Percentiles rank a stretch among this genome's conserved stretches.
These are phyloP conservation scores for Phytophthora citricola DNA, from an alignment of 352 stramenopile genomes.

Conservation along the genomic window DNA sequence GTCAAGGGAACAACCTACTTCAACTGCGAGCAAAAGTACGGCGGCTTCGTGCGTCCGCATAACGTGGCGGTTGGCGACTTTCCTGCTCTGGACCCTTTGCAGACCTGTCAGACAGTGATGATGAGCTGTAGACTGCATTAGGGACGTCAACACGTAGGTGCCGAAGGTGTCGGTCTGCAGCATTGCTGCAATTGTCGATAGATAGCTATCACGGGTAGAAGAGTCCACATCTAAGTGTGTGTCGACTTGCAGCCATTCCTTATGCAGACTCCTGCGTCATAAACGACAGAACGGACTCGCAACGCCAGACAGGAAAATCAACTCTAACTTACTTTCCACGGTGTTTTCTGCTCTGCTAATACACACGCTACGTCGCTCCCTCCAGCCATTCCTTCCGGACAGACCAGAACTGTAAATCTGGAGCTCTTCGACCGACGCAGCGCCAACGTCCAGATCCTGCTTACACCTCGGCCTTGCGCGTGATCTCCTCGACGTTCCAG, in stretches of 20 bases:
- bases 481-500: constrained; percentile 92
- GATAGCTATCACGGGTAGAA: not conserved
- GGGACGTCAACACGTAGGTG: not conserved
- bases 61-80: constrained; percentile 96
- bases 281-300: constrained; percentile 25
- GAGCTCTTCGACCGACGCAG: constrained; percentile 3
- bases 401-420: not conserved
- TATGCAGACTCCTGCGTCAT: not conserved
- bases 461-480: constrained; percentile 88
- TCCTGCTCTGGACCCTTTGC: constrained; percentile 81
- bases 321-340: constrained; percentile 63
- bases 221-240: not conserved
- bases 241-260: not conserved
- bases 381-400: not conserved
- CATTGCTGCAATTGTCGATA: constrained; percentile 3
- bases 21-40: constrained; percentile 91
- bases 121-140: constrained; percentile 64
- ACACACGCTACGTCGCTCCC: constrained; percentile 6
- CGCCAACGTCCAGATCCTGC: constrained; percentile 1
- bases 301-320: constrained; percentile 35
- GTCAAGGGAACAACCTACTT: constrained; percentile 95
- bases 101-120: constrained; percentile 80
- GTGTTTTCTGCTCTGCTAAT: constrained; percentile 40
- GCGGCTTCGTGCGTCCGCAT: constrained; percentile 94
- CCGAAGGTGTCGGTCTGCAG: not conserved